Conservation (phyloP, 371 early-diverging fungal genomes). For the Rhizopus arrhizus region DNA sequence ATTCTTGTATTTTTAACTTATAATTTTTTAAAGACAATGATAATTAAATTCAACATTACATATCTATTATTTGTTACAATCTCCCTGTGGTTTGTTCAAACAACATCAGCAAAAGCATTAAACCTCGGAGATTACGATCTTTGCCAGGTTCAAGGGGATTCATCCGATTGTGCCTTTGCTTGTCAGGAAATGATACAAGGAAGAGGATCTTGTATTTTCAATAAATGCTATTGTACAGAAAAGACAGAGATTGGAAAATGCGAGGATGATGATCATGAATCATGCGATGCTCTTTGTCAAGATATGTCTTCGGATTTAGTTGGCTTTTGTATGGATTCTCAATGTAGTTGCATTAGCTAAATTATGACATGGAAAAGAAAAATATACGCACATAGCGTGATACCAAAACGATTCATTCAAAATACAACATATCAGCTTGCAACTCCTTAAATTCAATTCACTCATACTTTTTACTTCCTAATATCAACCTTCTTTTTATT, state of each 20-base stretch:
- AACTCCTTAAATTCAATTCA: not conserved
- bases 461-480: not conserved
- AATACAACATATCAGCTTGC: not conserved
- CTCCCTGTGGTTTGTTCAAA: not conserved
- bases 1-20: not conserved
- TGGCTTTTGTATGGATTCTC: slow-evolving; percentile 45
- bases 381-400: not conserved
- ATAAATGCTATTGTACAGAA: slow-evolving; percentile 46
- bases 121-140: slow-evolving; percentile 25
- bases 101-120: slow-evolving; percentile 12
- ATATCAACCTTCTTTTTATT: too few species aligned
- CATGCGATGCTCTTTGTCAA: slow-evolving; percentile 45
- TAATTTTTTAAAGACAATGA: not conserved
- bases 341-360: slow-evolving; percentile 43
- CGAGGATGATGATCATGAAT: slow-evolving; percentile 45
- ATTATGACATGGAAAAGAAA: not conserved
- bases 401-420: too few species aligned
- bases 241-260: slow-evolving; percentile 34
- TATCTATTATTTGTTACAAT: slow-evolving; percentile 3
- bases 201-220: slow-evolving; percentile 39
- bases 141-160: slow-evolving; percentile 23
- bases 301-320: slow-evolving; percentile 34
- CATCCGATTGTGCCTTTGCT: slow-evolving; percentile 30
- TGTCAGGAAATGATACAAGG: slow-evolving; percentile 29
- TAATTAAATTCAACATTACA: not conserved